Evolutionary conservation across 2,329 filamentous ascomycete species (phyloP).

Genomic region (Botrytis pseudocinerea): DNA sequence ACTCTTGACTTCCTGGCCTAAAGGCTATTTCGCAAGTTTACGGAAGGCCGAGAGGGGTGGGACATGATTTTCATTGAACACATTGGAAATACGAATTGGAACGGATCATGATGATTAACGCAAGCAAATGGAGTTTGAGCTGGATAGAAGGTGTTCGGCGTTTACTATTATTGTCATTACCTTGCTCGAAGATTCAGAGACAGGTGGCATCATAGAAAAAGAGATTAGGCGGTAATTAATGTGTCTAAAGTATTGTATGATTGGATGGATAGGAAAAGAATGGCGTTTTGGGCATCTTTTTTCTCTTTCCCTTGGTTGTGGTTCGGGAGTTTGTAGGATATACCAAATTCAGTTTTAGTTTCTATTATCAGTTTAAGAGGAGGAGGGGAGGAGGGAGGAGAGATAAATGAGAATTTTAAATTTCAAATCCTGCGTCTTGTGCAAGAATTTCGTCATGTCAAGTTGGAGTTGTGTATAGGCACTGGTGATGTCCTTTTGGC

Average conservation of each 20-base stretch:
- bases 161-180: slow-evolving; percentile 1
- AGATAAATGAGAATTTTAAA: not conserved
- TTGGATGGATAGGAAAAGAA: slow-evolving; percentile 5
- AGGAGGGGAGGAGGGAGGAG: not conserved
- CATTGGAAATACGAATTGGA: slow-evolving; percentile 9
- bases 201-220: not conserved
- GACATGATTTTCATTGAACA: not conserved
- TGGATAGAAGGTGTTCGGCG: slow-evolving; percentile 5
- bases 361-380: not conserved
- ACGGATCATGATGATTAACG: slow-evolving; percentile 1
- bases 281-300: slow-evolving; percentile 4
- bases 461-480: not conserved
- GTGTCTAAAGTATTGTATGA: slow-evolving; percentile 10
- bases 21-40: slow-evolving; percentile 62
- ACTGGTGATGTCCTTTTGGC: not conserved
- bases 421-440: not conserved
- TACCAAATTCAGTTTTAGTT: slow-evolving; percentile 12
- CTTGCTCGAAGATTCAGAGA: not conserved
- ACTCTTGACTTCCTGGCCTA: slow-evolving; percentile 56
- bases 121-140: not conserved
- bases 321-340: slow-evolving; percentile 17
- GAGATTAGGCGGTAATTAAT: slow-evolving; percentile 11
- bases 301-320: not conserved
- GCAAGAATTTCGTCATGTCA: not conserved
- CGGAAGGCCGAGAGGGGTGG: slow-evolving; percentile 36